phyloP scores from a whole-genome alignment of 139 green algal species.

The Auxenochlorella protothecoides region DNA sequence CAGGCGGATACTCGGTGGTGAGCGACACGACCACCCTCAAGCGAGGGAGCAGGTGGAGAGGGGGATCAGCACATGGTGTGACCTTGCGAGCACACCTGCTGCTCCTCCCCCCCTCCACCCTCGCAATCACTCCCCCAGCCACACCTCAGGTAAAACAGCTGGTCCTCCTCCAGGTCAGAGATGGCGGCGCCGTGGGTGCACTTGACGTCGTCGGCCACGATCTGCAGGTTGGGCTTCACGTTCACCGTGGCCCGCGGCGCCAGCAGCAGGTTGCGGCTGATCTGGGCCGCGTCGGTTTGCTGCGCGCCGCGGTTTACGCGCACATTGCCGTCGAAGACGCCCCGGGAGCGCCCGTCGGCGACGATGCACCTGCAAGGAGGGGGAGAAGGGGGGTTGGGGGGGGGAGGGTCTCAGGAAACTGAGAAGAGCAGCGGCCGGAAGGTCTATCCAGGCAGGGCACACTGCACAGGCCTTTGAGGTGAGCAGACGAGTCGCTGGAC shows the following conservation, averaged over 20 bases:
- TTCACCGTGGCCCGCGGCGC: constrained; percentile 87
- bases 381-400: background rate
- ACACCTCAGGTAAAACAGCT: constrained; percentile 95
- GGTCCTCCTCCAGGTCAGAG: constrained; percentile 92
- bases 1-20: too few relatives aligned
- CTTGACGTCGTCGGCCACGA: constrained; percentile 98
- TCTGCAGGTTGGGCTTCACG: constrained; percentile 97
- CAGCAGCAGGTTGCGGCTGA: constrained; percentile 91
- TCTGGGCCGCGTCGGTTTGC: constrained; percentile 89
- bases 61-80: too few relatives aligned
- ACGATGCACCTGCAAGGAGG: constrained; percentile 68
- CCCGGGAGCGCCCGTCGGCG: constrained; percentile 44
- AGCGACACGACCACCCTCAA: too few relatives aligned
- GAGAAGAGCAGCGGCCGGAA: too few relatives aligned
- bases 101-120: too few relatives aligned
- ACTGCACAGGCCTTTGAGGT: too few relatives aligned
- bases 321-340: constrained; percentile 96
- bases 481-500: too few relatives aligned
- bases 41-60: too few relatives aligned
- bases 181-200: constrained; percentile 96
- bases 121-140: background rate
- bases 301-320: constrained; percentile 84
- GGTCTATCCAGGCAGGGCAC: too few relatives aligned
- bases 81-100: too few relatives aligned
- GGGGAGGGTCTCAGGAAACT: background rate